Base-by-base conservation (phyloP, 1,139 yeast genomes). In the Debaryomyces robertsiae region DNA sequence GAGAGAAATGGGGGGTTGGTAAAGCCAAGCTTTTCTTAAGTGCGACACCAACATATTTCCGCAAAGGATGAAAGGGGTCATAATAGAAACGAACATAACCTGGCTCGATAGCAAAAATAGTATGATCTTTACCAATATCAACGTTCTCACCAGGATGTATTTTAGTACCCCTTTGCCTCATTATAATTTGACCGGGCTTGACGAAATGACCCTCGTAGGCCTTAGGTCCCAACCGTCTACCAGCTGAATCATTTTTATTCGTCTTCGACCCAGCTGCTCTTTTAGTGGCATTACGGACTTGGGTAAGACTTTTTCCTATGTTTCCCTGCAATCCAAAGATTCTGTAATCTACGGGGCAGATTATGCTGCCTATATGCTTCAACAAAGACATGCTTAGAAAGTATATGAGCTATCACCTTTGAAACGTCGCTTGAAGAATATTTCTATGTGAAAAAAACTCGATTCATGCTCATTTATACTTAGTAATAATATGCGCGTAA, bases 121-220 rank as follows among this genome's bases (percentile, higher is more conserved):
- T 93, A 61, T 91, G 98, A 61, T 93, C 98, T 52, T 81, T 83
- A 49, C 99, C 98, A 48, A 93, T 86, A 14, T 86, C 88, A 24
- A 81, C 84, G 53, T 93, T 91, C 51, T 87, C 95, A 32, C 99
- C 99, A 0, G 98, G 98, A 57, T 82, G 95, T 60, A 91, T 86
- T 55, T 80, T 84, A n/a, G 98, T 90, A 57, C 99, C 99, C 61
- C 98, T 79, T 60, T 93, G 99, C 63, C 98, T 81, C 82, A 88
- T 81, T 33, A 93, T 75, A 52, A 93, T 91, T 57, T 90, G 87
- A n/a, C 98, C 98, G 0, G 88, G 81, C 40, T 77, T 74, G 53
- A 57, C 85, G 41, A 62, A 65, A 56, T 80, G 76, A 33, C 86
- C 84, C 54, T 91, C 97, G 48, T 84, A 79, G 39, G 77, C 86